Percentiles rank a stretch among this genome's conserved stretches.
These are phyloP conservation scores for Cyclaneusma minus DNA, from an alignment of 2,329 filamentous ascomycete species.

Conservation along the genomic window DNA sequence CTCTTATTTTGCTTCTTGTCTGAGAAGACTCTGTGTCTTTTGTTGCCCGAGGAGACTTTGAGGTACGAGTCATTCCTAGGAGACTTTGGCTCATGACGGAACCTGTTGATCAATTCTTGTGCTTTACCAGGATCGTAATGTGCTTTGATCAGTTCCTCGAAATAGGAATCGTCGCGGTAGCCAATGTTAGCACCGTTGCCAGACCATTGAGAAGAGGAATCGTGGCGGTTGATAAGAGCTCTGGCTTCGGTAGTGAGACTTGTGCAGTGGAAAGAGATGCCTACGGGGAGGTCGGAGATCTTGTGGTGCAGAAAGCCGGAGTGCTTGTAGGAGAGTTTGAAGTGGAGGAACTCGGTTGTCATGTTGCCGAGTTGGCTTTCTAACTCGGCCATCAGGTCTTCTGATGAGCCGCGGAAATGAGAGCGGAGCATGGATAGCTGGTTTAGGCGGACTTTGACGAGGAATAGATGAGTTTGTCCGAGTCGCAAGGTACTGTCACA, in stretches of 20 bases:
- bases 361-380: constrained; percentile 37
- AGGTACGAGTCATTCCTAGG: not conserved
- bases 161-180: too few relatives aligned
- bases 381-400: constrained; percentile 41
- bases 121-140: constrained; percentile 10
- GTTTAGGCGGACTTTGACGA: constrained; percentile 11
- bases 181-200: too few relatives aligned
- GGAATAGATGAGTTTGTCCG: not conserved
- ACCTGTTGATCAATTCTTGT: constrained; percentile 5
- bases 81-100: too few relatives aligned
- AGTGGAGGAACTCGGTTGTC: constrained; percentile 31
- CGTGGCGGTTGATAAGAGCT: constrained; percentile 33
- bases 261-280: constrained; percentile 27
- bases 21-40: too few relatives aligned
- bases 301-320: constrained; percentile 32
- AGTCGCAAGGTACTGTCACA: not conserved
- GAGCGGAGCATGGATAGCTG: constrained; percentile 8
- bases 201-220: constrained; percentile 34
- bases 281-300: constrained; percentile 12
- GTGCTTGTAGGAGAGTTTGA: constrained; percentile 38
- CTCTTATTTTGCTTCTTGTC: too few relatives aligned
- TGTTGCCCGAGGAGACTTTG: too few relatives aligned
- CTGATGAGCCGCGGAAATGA: constrained; percentile 26
- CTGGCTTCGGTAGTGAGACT: constrained; percentile 34
- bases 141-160: constrained; percentile 14